A percentile compares a stretch with the other conserved stretches of the same genome.
Evolutionary conservation across 1,139 yeast species (phyloP).

Genomic region (Hyphopichia khmerensis): DNA sequence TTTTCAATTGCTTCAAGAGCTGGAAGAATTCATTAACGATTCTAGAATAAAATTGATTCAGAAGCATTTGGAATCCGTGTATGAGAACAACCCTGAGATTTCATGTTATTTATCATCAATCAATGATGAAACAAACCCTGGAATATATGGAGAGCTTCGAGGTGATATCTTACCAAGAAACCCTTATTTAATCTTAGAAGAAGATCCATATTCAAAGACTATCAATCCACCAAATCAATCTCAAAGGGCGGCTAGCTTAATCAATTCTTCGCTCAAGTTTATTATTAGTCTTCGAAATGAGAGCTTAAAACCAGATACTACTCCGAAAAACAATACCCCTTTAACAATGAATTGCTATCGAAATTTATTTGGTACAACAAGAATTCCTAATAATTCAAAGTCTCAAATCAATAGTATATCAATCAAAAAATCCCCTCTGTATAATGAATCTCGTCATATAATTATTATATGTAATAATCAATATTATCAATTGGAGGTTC

Average conservation of each 20-base stretch:
- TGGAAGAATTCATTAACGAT: constrained; percentile 45
- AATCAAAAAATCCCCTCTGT: constrained; percentile 24
- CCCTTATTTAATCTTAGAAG: constrained; percentile 70
- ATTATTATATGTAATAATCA: constrained; percentile 61
- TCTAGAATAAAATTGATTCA: constrained; percentile 49
- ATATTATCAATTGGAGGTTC: constrained; percentile 59
- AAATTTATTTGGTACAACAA: constrained; percentile 66
- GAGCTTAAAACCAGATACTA: constrained; percentile 53
- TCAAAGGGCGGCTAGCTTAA: constrained; percentile 64
- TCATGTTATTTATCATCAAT: constrained; percentile 60
- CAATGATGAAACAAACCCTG: constrained; percentile 59
- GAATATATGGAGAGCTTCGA: constrained; percentile 61
- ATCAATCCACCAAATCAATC: constrained; percentile 62
- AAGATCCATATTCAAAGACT: constrained; percentile 63
- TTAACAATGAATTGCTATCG: constrained; percentile 67
- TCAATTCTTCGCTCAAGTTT: constrained; percentile 65
- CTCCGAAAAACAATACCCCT: constrained; percentile 50
- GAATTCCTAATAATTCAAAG: constrained; percentile 49
- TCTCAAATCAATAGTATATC: constrained; percentile 24
- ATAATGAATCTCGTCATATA: constrained; percentile 46
- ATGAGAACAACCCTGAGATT: constrained; percentile 31
- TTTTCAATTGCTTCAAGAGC: constrained; percentile 34
- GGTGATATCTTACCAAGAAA: constrained; percentile 73
- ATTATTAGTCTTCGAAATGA: constrained; percentile 56
- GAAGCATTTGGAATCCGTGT: constrained; percentile 46